Base-by-base conservation (phyloP, 805 yeast species). In the Nakazawaea holstii region DNA sequence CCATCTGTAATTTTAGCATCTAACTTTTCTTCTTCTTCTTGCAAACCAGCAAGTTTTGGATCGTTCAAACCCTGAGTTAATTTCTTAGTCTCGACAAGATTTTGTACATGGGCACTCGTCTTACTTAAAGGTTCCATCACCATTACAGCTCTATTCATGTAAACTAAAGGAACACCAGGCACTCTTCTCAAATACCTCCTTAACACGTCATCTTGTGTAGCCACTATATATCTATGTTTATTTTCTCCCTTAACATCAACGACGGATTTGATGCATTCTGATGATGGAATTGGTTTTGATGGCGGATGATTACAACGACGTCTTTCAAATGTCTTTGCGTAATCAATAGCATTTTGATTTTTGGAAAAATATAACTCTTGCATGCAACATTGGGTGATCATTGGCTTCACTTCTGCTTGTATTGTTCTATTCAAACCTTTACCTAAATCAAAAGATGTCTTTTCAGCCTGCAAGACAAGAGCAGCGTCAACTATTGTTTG, bases 321-420 rank as follows among this genome's bases (percentile, higher is more conserved):
- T 67, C 97, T 82, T 66, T 94, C 99, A 55, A 85, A 84, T 2
- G 70, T 60, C 62, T 90, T 94, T 8, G 96, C 98, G 32, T 84
- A 57, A 29, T 77, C 85, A 41, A 94, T 87, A 1, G 95, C 96
- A 4, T 68, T 72, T 57, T 87, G 91, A 58, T 87, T 78, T 26
- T 78, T 77, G 5, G 84, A 73, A 39, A 74, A 74, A 64, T 94
- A 94, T 29, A 94, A 69, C 15, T 87, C 84, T 60, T 89, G 89
- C 75, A 94, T 88, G 57, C 96, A 87, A 62, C 99, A 94, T 64
- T 94, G 98, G 2, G 99, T 89, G 46, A 94, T 86, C 95, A 94
- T 78, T 17, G 88, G 87, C 59, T 92, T 94, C 29, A 82, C 79
- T 56, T 87, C 91, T 10, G 82, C 87, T 62, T 92, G 98, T 11